These are phyloP conservation scores for Atkinsonella texensis DNA, from an alignment of 2,329 filamentous ascomycete species.

Conservation along the genomic window DNA sequence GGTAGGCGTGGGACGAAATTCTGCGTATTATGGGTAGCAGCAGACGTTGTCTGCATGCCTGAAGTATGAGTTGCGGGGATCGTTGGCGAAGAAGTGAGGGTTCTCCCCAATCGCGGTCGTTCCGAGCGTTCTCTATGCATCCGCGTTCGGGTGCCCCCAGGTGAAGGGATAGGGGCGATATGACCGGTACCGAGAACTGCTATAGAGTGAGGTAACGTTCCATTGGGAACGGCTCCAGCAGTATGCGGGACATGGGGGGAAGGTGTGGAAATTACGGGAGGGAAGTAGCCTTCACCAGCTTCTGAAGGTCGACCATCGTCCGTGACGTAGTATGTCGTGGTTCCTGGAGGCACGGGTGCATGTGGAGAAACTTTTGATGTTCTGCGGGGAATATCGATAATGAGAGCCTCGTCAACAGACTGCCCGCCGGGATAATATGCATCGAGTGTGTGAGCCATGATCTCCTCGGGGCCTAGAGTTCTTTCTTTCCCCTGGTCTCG, in stretches of 20 bases:
- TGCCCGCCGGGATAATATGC: conserved; percentile 79
- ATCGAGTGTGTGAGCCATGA: conserved; percentile 66
- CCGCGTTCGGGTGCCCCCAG: conserved; percentile 51
- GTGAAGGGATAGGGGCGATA: conserved; percentile 69
- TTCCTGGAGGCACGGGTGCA: conserved; percentile 29
- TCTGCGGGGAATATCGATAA: conserved; percentile 77
- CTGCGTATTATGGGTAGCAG: conserved; percentile 21
- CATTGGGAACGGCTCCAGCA: conserved; percentile 24
- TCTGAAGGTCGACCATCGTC: conserved; percentile 58
- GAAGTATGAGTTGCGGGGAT: conserved; percentile 26
- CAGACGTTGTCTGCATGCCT: conserved; percentile 16
- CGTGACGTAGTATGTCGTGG: conserved; percentile 41
- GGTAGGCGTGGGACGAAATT: conserved; percentile 26
- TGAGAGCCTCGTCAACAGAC: conserved; percentile 72
- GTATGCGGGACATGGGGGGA: conserved; percentile 29
- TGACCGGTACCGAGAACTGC: conserved; percentile 72
- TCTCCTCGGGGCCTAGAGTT: conserved; percentile 72
- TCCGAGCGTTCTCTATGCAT: conserved; percentile 43
- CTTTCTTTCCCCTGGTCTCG: conserved; percentile 57
- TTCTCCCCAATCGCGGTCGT: conserved; percentile 51
- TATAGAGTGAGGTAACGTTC: conserved; percentile 48
- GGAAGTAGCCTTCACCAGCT: conserved; percentile 70
- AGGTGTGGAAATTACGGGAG: conserved; percentile 43
- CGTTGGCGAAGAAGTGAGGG: conserved; percentile 74
- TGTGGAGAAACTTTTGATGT: conserved; percentile 74